phyloP scores from a whole-genome alignment of 2,329 filamentous ascomycete species.

The Aspergillus ustus region DNA sequence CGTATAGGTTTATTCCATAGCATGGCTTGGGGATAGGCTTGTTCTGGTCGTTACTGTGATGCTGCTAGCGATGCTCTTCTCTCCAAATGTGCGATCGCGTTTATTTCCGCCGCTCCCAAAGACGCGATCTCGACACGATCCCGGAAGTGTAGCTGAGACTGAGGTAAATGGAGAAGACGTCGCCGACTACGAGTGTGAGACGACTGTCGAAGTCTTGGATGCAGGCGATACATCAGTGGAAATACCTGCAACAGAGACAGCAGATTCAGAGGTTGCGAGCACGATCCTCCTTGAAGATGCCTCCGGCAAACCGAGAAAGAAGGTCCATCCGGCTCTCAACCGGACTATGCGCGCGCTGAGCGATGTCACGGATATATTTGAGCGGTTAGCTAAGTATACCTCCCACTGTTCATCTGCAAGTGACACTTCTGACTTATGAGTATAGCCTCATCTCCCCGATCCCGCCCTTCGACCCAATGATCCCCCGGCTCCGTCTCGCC shows the following conservation, averaged over 20 bases:
- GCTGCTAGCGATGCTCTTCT: background rate
- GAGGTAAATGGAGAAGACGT: background rate
- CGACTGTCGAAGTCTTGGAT: background rate
- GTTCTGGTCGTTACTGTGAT: conserved; percentile 36
- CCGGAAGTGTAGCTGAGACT: background rate
- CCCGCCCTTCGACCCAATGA: conserved; percentile 62
- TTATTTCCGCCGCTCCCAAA: background rate
- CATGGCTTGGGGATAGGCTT: conserved; percentile 76
- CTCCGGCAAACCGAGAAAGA: background rate
- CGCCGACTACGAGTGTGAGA: background rate
- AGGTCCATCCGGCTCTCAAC: background rate
- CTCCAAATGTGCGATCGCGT: background rate
- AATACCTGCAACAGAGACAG: background rate
- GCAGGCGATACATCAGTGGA: background rate
- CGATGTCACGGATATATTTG: background rate
- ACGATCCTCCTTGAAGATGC: background rate
- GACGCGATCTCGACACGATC: no score
- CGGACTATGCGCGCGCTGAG: background rate
- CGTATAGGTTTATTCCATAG: conserved; percentile 57
- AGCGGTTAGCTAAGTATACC: background rate
- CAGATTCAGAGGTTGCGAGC: no score
- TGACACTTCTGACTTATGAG: no score
- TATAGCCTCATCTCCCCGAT: no score
- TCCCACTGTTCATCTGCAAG: no score
- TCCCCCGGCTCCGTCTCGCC: conserved; percentile 61